These are phyloP conservation scores for Samsoniella hepiali DNA, from an alignment of 2,329 filamentous ascomycete genomes.

Conservation along the genomic window DNA sequence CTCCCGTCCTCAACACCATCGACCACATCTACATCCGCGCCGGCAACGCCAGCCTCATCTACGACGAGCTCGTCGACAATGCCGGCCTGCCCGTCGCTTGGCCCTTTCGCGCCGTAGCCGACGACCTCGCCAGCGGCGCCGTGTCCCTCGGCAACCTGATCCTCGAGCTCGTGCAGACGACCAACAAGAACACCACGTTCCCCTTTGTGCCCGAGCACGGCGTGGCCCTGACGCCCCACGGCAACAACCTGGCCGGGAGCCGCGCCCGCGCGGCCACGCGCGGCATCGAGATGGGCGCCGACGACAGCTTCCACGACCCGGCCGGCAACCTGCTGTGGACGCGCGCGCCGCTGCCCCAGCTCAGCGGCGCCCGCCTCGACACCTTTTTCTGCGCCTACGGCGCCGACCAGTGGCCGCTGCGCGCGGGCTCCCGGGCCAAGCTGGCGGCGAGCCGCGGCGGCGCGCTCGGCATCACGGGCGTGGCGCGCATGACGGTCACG, in stretches of 20 bases:
- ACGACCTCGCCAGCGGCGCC: slow-evolving; percentile 7
- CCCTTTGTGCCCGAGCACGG: slow-evolving; percentile 6
- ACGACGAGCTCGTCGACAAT: slow-evolving; percentile 7
- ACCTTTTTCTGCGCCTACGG: slow-evolving; percentile 7
- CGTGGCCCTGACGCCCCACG: not conserved
- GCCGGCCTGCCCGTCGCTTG: slow-evolving; percentile 7
- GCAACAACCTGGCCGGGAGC: not conserved
- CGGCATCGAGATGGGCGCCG: slow-evolving; percentile 11
- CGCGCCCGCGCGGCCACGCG: not conserved
- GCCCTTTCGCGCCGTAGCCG: slow-evolving; percentile 4
- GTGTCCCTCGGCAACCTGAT: slow-evolving; percentile 8
- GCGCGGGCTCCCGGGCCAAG: not conserved
- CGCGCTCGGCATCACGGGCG: slow-evolving; percentile 3
- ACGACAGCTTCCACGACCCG: slow-evolving; percentile 2
- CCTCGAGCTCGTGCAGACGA: slow-evolving; percentile 13
- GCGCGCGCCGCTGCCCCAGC: not conserved
- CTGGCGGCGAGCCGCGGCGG: not conserved
- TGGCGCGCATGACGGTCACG: not conserved
- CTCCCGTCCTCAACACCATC: slow-evolving; percentile 1
- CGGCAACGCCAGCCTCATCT: not conserved
- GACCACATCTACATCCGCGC: slow-evolving; percentile 7
- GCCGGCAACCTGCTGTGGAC: slow-evolving; percentile 4
- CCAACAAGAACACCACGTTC: not conserved
- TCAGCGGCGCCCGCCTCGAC: slow-evolving; percentile 8
- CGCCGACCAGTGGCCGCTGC: slow-evolving; percentile 10